phyloP scores from a whole-genome alignment of 257 asterid genomes.

The Lavandula angustifolia region DNA sequence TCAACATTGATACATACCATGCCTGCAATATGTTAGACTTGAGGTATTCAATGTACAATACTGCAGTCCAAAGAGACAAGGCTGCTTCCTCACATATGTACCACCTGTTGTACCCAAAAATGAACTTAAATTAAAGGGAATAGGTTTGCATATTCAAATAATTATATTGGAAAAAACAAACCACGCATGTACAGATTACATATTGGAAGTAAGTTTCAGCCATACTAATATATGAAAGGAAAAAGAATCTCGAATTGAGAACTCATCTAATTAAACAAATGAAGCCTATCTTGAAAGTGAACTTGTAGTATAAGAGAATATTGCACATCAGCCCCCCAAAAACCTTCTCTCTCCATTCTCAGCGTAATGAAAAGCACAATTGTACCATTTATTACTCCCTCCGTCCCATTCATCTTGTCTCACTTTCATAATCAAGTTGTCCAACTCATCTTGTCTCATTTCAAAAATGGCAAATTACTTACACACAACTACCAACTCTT shows the following conservation, averaged over 20 bases:
- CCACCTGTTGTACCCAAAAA: conserved; percentile 65
- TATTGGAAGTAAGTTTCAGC: conserved; percentile 8
- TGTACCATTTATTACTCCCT: too few species aligned
- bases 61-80: conserved; percentile 82
- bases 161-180: conserved; percentile 8
- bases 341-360: background rate
- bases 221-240: too few species aligned
- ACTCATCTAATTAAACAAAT: too few species aligned
- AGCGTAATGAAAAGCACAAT: background rate
- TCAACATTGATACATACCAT: conserved; percentile 62
- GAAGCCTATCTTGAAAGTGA: too few species aligned
- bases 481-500: too few species aligned
- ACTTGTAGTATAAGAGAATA: background rate
- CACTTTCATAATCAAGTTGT: too few species aligned
- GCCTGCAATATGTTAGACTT: conserved; percentile 66
- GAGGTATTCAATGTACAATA: conserved; percentile 69
- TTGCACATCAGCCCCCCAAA: conserved; percentile 6
- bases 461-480: too few species aligned
- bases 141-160: conserved; percentile 18
- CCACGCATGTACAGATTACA: conserved; percentile 21
- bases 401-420: too few species aligned
- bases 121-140: conserved; percentile 24
- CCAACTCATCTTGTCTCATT: too few species aligned
- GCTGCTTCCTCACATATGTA: conserved; percentile 86
- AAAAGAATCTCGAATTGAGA: too few species aligned